Evolutionary conservation across 2,329 filamentous ascomycete genomes (phyloP), one percentile per base, ranked within the genome.

Genomic region (Cordyceps tenuipes): DNA sequence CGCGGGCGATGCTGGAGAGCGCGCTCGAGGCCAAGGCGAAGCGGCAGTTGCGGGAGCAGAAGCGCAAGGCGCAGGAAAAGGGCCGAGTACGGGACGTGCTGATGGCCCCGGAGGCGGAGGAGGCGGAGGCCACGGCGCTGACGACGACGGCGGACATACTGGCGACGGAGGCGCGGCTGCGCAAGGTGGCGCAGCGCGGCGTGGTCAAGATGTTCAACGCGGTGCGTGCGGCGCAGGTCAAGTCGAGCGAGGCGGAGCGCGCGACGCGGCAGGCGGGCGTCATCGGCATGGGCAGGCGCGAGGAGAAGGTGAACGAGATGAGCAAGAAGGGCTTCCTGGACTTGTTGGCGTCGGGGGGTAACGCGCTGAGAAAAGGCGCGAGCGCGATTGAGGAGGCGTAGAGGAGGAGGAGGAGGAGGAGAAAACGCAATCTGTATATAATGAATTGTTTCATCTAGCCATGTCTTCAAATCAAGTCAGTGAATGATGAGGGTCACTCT

Each of bases 181-280:
- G 89, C 68, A 94, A 96, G 78, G 91, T 90, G 53, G 92, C 92
- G 49, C 91, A 97, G 75, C 83, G 91, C 59, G 93, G 93, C 83
- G 94, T 99, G 46, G 88, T 97, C 26, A 95, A 93, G 78, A 79
- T 99, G 61, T 99, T 99, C 76, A 97, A 97, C 72, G 94, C 94
- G 0, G 91, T 99, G 36, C 82, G 93, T 49, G 90, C 90, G 23
- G 92, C 94, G 15, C 94, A 99, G 75, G 89, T 97, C 61, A 90
- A 92, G 73, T 92, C 88, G 2, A 83, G 87, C 62, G 86, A 93
- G 73, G 88, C 91, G 5, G 86, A 89, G 70, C 84, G 79, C 72
- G 83, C 84, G 65, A 82, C 85, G 53, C 83, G 83, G 73, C 85
- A 84, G 66, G 83, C 87, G 62, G 89, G 91, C 3, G 78, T 95